Evolutionary conservation across 2,329 filamentous ascomycete species (phyloP).

Genomic region (Trichophyton benhamiae): DNA sequence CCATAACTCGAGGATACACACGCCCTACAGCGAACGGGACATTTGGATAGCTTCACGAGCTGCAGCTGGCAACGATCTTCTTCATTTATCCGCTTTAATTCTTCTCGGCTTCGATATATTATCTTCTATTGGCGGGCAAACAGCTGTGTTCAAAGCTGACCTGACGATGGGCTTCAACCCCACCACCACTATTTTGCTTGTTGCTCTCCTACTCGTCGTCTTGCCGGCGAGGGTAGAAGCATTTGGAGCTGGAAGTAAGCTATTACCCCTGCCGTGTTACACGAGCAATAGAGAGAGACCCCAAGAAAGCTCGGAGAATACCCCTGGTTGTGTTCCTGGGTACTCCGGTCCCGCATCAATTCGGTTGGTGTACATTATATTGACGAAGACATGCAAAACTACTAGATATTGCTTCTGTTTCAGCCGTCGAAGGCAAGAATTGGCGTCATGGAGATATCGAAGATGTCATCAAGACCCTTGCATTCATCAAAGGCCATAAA

Average conservation of each 20-base stretch:
- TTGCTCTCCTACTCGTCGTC: conserved; percentile 7
- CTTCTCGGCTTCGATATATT: neutral
- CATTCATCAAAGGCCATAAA: conserved; percentile 69
- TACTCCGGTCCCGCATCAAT: neutral
- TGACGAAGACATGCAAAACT: neutral
- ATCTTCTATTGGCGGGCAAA: neutral
- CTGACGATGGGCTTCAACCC: neutral
- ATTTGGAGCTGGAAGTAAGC: conserved; percentile 14
- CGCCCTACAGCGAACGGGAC: no score
- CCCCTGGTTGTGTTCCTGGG: no score
- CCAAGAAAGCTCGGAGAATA: neutral
- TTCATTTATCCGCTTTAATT: no score
- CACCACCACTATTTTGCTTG: neutral
- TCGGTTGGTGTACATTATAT: neutral
- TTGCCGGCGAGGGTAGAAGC: conserved; percentile 7
- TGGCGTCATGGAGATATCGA: conserved; percentile 57
- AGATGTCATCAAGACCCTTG: conserved; percentile 65
- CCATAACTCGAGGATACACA: no score
- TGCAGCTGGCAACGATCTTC: no score
- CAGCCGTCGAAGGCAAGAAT: conserved; percentile 39
- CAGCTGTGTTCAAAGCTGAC: neutral
- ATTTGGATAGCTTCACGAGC: no score
- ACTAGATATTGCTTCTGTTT: conserved; percentile 38
- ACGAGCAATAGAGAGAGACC: neutral
- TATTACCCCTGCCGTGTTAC: neutral